Base-by-base conservation (phyloP, 2,329 filamentous ascomycete species). In the Rhynchosporium graminicola region DNA sequence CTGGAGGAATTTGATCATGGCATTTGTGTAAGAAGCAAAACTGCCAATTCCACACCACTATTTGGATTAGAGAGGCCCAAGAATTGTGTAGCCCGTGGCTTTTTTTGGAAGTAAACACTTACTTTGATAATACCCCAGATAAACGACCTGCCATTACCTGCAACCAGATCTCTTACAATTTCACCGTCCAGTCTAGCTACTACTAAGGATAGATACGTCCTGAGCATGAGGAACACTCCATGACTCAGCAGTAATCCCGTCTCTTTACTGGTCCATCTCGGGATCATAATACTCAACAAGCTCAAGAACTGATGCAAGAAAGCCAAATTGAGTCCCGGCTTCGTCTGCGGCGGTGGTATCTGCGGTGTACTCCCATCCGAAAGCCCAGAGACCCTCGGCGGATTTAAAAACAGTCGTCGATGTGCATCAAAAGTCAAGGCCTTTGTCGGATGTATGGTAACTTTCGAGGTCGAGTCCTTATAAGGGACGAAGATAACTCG, bases 1-100 rank as follows among this genome's bases (percentile, higher is more conserved):
- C 77, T 99, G 94, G 66, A 99, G 83, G 77, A 91, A 99, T 77
- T 98, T 98, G 81, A 99, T 99, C 90, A 96, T 97, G 60, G 94
- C 92, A 76, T 99, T 99, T 57, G 94, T 97, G 74, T 99, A 99
- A 0, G 94, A 96, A 8, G 93, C 94, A 67, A 98, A 87, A 2
- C 90, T 91, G 47, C 95, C 95, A 42, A 99, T 88, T 3, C 94
- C 92, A 68, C 93, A 92, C 95, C 95, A 99, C 81, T 86, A 57
- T 56, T 59, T 8, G 58, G 13, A 58, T 70, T 61, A 71, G 67
- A 40, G 46, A n/a, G 15, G 15, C 45, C 13, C 43, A 10, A 8
- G 26, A 20, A 20, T 9, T 28, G 8, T 9, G n/a, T 46, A 20
- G 7, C 9, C n/a, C 3, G n/a, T 42, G 47, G 13, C 5, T n/a